These are phyloP conservation scores for Penicilliopsis zonata DNA, from an alignment of 495 filamentous ascomycete species.

Conservation along the genomic window DNA sequence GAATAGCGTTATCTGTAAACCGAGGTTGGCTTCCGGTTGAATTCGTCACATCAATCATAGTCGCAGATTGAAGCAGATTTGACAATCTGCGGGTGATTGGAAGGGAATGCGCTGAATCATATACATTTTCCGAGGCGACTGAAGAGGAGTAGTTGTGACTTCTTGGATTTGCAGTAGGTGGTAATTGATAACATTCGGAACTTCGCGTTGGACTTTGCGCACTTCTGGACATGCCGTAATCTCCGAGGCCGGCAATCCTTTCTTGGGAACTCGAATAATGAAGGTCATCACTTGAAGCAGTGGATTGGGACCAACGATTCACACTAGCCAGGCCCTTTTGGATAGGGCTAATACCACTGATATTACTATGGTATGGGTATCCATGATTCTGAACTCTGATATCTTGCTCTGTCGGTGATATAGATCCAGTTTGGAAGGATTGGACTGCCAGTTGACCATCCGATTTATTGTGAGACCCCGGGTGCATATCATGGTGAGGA, in stretches of 20 bases:
- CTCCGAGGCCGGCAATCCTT: no score
- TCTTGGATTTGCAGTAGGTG: slow-evolving; percentile 7
- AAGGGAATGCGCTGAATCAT: not conserved
- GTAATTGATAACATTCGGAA: no score
- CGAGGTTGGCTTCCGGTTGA: no score
- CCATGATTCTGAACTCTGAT: no score
- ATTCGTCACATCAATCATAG: not conserved
- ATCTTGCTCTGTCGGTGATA: no score
- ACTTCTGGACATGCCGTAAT: slow-evolving; percentile 32
- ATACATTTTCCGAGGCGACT: slow-evolving; percentile 6
- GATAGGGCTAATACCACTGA: slow-evolving; percentile 28
- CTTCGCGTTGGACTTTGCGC: slow-evolving; percentile 42
- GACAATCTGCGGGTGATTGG: slow-evolving; percentile 2
- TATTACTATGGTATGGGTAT: not conserved
- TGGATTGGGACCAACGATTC: slow-evolving; percentile 76
- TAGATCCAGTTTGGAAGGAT: no score
- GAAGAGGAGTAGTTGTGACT: slow-evolving; percentile 4
- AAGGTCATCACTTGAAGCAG: slow-evolving; percentile 54
- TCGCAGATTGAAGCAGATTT: slow-evolving; percentile 3
- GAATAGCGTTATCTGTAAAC: no score
- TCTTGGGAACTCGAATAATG: no score
- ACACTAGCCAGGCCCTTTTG: slow-evolving; percentile 59
- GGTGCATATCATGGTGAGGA: no score
- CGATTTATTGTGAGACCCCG: no score
- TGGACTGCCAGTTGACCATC: no score